Percentiles rank a stretch among this genome's conserved stretches.
These are phyloP conservation scores for Rhizopogon salebrosus DNA, from an alignment of 768 basidiomycete genomes.

Conservation along the genomic window DNA sequence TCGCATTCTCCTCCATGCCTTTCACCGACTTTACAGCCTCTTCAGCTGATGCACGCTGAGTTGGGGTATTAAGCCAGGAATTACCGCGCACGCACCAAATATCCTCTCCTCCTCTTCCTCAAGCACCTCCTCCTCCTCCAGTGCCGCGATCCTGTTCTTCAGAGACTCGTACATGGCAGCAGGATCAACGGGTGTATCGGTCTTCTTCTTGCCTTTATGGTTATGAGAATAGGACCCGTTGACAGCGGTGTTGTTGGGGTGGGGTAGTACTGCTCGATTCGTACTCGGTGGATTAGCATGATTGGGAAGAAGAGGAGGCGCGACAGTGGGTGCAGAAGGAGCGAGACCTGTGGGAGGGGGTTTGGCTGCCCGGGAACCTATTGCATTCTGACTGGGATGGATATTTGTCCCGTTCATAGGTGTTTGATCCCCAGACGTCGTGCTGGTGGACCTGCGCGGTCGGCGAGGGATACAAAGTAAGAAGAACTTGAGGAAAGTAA, in stretches of 20 bases:
- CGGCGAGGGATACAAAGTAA: conserved; percentile 26
- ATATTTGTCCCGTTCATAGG: conserved; percentile 46
- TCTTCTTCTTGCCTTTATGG: conserved; percentile 66
- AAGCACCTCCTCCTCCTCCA: conserved; percentile 83
- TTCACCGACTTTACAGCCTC: conserved; percentile 84
- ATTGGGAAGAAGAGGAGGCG: conserved; percentile 51
- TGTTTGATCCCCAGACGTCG: conserved; percentile 18
- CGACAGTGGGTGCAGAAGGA: conserved; percentile 54
- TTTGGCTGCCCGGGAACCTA: conserved; percentile 37
- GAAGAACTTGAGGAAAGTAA: conserved; percentile 21
- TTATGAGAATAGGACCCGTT: conserved; percentile 23
- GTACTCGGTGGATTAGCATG: conserved; percentile 32
- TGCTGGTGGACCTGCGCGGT: conserved; percentile 11
- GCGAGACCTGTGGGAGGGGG: conserved; percentile 55
- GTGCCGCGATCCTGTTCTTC: conserved; percentile 82
- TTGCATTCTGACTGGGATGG: conserved; percentile 22
- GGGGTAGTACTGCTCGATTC: conserved; percentile 27
- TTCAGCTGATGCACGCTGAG: conserved; percentile 50
- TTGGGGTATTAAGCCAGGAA: neutral
- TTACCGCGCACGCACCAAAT: conserved; percentile 49
- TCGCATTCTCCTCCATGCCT: conserved; percentile 75
- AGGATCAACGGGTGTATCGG: conserved; percentile 67
- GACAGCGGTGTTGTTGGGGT: conserved; percentile 15
- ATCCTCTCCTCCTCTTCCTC: conserved; percentile 83
- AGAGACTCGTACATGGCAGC: conserved; percentile 84